Conservation (phyloP, 441 rosid species). For the Croton laevigatus region DNA sequence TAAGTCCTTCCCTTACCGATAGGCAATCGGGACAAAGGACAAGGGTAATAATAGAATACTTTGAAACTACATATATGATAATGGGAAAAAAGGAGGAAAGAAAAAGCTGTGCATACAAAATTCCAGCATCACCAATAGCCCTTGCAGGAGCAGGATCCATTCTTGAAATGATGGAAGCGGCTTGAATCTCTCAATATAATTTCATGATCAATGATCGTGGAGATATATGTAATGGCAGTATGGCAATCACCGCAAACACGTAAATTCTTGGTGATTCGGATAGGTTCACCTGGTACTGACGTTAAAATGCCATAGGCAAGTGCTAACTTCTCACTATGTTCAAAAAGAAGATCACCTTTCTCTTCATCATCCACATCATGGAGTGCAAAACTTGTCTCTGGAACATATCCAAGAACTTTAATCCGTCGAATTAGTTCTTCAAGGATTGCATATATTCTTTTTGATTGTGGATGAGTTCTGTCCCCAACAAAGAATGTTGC, state of each 20-base stretch:
- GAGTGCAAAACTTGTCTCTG: slow-evolving; percentile 77
- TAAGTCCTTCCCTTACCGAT: too few relatives aligned
- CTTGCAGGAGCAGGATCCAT: slow-evolving; percentile 64
- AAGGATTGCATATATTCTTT: slow-evolving; percentile 55
- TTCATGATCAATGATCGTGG: slow-evolving; percentile 57
- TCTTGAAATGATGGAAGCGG: slow-evolving; percentile 82
- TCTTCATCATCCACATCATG: slow-evolving; percentile 96
- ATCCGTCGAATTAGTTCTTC: slow-evolving; percentile 54
- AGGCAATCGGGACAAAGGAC: too few relatives aligned
- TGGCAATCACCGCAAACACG: slow-evolving; percentile 79
- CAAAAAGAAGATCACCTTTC: slow-evolving; percentile 64
- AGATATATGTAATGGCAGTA: slow-evolving; percentile 50
- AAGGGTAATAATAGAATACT: too few relatives aligned
- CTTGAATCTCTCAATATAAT: slow-evolving; percentile 72
- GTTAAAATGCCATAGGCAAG: slow-evolving; percentile 68
- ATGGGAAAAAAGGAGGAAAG: background rate
- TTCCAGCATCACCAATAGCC: slow-evolving; percentile 57
- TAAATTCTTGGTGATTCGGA: slow-evolving; percentile 67
- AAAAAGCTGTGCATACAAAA: background rate
- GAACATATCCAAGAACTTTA: slow-evolving; percentile 74
- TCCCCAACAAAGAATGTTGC: slow-evolving; percentile 80
- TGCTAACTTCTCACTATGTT: slow-evolving; percentile 79
- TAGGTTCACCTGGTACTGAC: slow-evolving; percentile 54
- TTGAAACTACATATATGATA: too few relatives aligned
- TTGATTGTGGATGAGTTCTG: slow-evolving; percentile 51